Conservation (phyloP, 202 grass and related monocot species). For the Musa balbisiana region DNA sequence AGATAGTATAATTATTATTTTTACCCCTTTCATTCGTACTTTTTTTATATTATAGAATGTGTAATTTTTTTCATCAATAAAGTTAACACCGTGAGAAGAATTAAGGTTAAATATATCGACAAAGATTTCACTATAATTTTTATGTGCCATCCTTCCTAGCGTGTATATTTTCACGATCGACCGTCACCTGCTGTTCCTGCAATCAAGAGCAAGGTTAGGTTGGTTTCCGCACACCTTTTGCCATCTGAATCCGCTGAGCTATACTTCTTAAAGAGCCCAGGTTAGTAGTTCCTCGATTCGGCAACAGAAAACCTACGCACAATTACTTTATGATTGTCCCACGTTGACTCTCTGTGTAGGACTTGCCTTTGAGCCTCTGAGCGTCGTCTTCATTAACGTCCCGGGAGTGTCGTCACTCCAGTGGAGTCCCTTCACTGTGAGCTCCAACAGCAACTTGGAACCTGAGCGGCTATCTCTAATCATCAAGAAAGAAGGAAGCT, state of each 20-base stretch:
- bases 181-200: constrained; percentile 44
- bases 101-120: no score
- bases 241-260: constrained; percentile 41
- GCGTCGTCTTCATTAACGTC: constrained; percentile 49
- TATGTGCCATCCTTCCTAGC: constrained; percentile 24
- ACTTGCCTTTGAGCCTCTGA: constrained; percentile 33
- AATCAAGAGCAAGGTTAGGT: constrained; percentile 34
- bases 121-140: no score
- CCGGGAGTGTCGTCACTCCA: constrained; percentile 41
- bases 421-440: constrained; percentile 54
- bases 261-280: constrained; percentile 44
- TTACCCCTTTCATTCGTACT: no score
- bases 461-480: constrained; percentile 34
- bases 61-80: no score
- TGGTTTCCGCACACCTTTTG: constrained; percentile 42
- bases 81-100: no score
- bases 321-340: background rate
- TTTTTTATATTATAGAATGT: no score
- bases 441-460: constrained; percentile 42
- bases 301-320: background rate
- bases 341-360: background rate
- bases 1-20: no score
- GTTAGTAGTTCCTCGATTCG: constrained; percentile 3
- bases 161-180: constrained; percentile 49
- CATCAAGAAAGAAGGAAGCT: constrained; percentile 48